A percentile compares a stretch with the other conserved stretches of the same genome.
phyloP scores from a whole-genome alignment of 2,329 filamentous ascomycete genomes.

The Penicillium corylophilum region DNA sequence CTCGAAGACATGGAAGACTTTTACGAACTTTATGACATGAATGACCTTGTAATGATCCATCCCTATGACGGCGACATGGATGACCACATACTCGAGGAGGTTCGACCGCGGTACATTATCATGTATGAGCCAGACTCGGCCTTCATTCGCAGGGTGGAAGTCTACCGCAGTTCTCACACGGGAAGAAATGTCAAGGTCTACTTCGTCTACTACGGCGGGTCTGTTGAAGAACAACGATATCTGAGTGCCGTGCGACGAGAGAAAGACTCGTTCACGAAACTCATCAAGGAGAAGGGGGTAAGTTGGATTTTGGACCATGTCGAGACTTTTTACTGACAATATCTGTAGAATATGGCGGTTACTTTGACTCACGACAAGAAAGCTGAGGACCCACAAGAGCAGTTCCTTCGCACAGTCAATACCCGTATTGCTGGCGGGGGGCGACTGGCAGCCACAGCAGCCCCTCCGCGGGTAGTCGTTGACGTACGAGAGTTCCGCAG shows the following conservation, averaged over 20 bases:
- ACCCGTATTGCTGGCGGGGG: conserved; percentile 95
- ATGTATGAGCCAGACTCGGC: conserved; percentile 98
- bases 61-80: conserved; percentile 95
- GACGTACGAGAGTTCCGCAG: conserved; percentile 96
- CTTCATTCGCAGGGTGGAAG: conserved; percentile 91
- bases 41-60: conserved; percentile 83
- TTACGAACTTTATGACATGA: conserved; percentile 88
- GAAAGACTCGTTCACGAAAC: conserved; percentile 91
- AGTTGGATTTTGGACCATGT: conserved; percentile 16
- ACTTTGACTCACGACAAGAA: conserved; percentile 75
- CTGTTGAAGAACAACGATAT: conserved; percentile 93
- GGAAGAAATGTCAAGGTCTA: conserved; percentile 88
- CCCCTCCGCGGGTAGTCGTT: conserved; percentile 87
- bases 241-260: conserved; percentile 86
- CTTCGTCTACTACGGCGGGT: conserved; percentile 93
- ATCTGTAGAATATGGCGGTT: conserved; percentile 70
- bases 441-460: conserved; percentile 74
- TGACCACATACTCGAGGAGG: conserved; percentile 92
- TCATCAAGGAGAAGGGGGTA: conserved; percentile 86
- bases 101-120: conserved; percentile 89
- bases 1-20: conserved; percentile 89
- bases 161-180: conserved; percentile 91
- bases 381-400: conserved; percentile 79
- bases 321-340: conserved; percentile 12
- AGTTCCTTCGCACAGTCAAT: conserved; percentile 91